These are phyloP conservation scores for Chalaropsis ovoidea DNA, from an alignment of 2,329 filamentous ascomycete species.

Conservation along the genomic window DNA sequence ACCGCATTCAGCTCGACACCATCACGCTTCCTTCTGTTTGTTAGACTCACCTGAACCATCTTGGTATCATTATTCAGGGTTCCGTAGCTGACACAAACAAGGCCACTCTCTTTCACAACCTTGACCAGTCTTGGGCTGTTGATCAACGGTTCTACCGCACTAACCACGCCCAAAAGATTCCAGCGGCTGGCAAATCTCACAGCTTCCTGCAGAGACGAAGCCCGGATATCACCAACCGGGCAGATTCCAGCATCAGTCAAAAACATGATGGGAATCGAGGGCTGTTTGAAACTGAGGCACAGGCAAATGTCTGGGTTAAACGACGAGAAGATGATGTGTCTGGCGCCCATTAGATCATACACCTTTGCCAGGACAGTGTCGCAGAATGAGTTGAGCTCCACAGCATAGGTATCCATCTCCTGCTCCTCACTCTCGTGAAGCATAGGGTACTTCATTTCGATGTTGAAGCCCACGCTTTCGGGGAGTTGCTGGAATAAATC, in stretches of 20 bases:
- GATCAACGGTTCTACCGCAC: constrained; percentile 77
- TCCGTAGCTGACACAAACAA: constrained; percentile 96
- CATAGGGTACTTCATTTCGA: constrained; percentile 99
- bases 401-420: constrained; percentile 91
- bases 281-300: constrained; percentile 90
- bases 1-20: neutral
- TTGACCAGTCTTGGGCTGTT: constrained; percentile 79
- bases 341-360: constrained; percentile 68
- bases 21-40: constrained; percentile 17
- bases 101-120: constrained; percentile 85
- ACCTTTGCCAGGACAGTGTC: constrained; percentile 85
- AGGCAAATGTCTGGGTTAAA: constrained; percentile 98
- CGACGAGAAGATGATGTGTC: constrained; percentile 94
- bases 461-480: constrained; percentile 83
- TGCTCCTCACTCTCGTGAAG: constrained; percentile 89
- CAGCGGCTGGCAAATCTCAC: constrained; percentile 89
- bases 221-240: constrained; percentile 76
- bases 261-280: constrained; percentile 90
- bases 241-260: constrained; percentile 78
- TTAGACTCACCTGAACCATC: constrained; percentile 66
- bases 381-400: constrained; percentile 93
- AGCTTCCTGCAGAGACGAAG: constrained; percentile 85
- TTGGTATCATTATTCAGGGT: constrained; percentile 74
- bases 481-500: constrained; percentile 83
- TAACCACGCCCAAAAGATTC: constrained; percentile 88